Percentiles rank a stretch among this genome's conserved stretches.
These are phyloP conservation scores for Penicillium sp. DNA, from an alignment of 2,329 filamentous ascomycete species.

Conservation along the genomic window DNA sequence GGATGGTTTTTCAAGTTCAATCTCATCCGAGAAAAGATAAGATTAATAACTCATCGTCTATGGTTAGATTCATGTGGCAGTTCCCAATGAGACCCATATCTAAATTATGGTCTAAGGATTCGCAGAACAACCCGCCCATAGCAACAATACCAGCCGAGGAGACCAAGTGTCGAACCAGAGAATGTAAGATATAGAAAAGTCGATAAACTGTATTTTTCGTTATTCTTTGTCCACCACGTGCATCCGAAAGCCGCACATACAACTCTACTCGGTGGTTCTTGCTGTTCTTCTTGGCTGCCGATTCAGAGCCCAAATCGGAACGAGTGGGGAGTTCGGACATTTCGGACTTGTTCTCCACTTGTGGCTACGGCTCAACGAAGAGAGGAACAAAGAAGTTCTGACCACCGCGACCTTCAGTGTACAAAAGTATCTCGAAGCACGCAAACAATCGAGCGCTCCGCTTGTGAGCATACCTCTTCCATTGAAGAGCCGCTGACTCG, in stretches of 20 bases:
- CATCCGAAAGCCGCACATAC: not conserved
- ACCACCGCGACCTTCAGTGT: not conserved
- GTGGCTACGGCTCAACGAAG: not conserved
- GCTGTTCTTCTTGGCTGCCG: not conserved
- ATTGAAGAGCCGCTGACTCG: not conserved
- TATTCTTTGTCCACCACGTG: no score
- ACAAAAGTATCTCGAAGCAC: not conserved
- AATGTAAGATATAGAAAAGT: no score
- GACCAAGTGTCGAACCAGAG: no score
- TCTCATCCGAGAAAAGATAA: no score
- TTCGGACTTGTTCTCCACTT: slow-evolving; percentile 1
- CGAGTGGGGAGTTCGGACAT: not conserved
- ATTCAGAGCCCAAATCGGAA: not conserved
- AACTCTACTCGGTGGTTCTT: not conserved
- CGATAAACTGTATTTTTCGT: no score
- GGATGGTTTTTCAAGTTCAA: no score
- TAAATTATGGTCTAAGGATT: no score
- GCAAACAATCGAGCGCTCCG: not conserved
- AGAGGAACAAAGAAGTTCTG: not conserved
- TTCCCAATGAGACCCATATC: no score
- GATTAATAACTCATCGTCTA: no score
- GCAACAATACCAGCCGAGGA: no score
- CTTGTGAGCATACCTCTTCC: not conserved
- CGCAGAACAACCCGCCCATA: no score
- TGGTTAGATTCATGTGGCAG: no score